phyloP scores from a whole-genome alignment of 116 monocot genomes.

The Trichopus zeylanicus region DNA sequence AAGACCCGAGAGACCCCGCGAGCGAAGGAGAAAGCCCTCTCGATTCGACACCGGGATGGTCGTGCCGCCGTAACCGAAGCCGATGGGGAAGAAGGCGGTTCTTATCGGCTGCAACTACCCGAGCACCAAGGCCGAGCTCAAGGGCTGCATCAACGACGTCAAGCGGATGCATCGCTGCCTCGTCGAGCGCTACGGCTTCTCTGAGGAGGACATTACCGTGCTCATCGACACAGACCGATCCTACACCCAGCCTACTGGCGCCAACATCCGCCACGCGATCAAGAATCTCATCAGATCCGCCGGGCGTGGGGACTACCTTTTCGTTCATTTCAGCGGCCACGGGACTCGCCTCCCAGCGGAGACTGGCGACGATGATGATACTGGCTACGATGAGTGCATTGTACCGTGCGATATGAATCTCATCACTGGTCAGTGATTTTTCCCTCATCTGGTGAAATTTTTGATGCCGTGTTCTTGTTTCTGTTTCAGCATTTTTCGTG shows the following conservation, averaged over 20 bases:
- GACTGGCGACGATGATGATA: constrained; percentile 39
- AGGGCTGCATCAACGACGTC: constrained; percentile 58
- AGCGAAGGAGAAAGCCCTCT: no score
- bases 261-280: constrained; percentile 41
- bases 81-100: constrained; percentile 38
- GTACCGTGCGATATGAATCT: constrained; percentile 60
- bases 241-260: constrained; percentile 31
- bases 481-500: no score
- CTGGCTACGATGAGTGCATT: constrained; percentile 54
- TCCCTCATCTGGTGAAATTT: background rate
- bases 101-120: constrained; percentile 43
- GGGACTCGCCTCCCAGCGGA: constrained; percentile 45
- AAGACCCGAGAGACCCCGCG: no score
- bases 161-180: constrained; percentile 33
- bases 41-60: no score
- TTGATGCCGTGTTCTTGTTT: no score
- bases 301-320: constrained; percentile 27
- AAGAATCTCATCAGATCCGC: constrained; percentile 17
- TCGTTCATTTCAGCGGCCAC: constrained; percentile 50
- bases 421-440: constrained; percentile 33
- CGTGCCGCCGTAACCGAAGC: no score
- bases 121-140: constrained; percentile 47
- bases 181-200: constrained; percentile 32
- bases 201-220: constrained; percentile 37
- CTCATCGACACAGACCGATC: constrained; percentile 40